phyloP scores from a whole-genome alignment of 1,284 basidiomycete genomes.

The Tilletia caries region DNA sequence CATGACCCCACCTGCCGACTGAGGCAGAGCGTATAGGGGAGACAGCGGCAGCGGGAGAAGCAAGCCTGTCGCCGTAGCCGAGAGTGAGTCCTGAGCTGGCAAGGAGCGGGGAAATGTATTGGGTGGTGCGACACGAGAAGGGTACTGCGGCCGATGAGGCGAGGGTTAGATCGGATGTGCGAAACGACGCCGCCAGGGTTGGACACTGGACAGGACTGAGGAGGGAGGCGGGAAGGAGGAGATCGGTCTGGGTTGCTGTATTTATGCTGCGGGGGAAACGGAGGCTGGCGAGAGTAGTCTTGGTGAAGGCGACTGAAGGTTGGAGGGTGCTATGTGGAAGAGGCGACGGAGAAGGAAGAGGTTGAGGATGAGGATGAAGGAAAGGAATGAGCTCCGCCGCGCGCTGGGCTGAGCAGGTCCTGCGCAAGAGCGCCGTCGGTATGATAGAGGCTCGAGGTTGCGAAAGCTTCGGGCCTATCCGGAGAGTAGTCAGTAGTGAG shows the following conservation, averaged over 20 bases:
- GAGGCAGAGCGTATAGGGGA: neutral
- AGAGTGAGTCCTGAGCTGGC: neutral
- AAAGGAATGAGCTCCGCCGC: neutral
- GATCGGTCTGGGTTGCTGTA: neutral
- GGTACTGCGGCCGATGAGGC: neutral
- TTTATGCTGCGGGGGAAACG: neutral
- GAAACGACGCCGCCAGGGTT: constrained; percentile 3
- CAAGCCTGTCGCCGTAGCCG: constrained; percentile 1
- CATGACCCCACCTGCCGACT: neutral
- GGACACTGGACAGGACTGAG: neutral
- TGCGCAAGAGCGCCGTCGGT: neutral
- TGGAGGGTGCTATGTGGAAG: neutral
- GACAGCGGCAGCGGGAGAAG: neutral
- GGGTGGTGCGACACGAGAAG: neutral
- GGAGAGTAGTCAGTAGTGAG: neutral
- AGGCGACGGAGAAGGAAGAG: neutral
- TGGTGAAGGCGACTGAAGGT: neutral
- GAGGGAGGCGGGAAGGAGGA: neutral
- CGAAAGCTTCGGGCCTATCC: neutral
- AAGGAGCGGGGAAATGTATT: neutral
- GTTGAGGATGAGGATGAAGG: neutral
- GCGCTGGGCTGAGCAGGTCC: neutral
- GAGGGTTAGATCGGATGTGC: neutral
- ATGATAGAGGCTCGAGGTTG: neutral
- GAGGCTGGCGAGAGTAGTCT: neutral